A percentile compares a stretch with the other conserved stretches of the same genome.
These are phyloP conservation scores for Achlya hypogyna DNA, from an alignment of 352 stramenopile genomes.

Conservation along the genomic window DNA sequence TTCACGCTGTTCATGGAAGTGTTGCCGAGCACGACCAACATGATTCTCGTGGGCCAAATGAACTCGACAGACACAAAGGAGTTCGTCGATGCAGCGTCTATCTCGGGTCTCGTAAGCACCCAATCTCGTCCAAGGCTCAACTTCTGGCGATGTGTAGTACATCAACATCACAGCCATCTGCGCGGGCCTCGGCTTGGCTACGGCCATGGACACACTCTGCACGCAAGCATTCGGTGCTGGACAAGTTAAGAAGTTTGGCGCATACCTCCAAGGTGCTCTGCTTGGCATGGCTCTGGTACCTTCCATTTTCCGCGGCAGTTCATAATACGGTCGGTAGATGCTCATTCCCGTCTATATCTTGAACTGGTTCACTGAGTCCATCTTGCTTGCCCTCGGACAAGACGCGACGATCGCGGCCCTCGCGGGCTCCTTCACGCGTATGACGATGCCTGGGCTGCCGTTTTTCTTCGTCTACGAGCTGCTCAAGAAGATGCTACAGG, in stretches of 20 bases:
- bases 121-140: conserved; percentile 48
- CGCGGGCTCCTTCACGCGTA: conserved; percentile 37
- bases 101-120: conserved; percentile 14
- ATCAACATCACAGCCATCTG: conserved; percentile 61
- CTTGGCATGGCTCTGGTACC: conserved; percentile 30
- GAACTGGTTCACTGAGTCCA: conserved; percentile 46
- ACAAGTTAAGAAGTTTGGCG: conserved; percentile 51
- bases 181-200: conserved; percentile 39
- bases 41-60: conserved; percentile 50
- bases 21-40: conserved; percentile 43
- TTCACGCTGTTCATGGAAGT: conserved; percentile 32
- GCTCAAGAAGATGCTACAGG: conserved; percentile 57
- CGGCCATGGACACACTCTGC: conserved; percentile 46
- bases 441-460: conserved; percentile 47
- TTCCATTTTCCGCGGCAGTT: not conserved
- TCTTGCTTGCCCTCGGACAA: conserved; percentile 38
- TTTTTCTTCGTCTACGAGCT: conserved; percentile 75
- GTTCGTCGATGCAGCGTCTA: conserved; percentile 39
- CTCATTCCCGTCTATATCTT: conserved; percentile 44
- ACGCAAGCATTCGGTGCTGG: conserved; percentile 54
- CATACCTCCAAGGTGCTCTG: conserved; percentile 63
- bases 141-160: conserved; percentile 25
- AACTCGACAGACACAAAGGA: conserved; percentile 48
- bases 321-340: not conserved
- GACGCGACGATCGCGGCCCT: conserved; percentile 29